phyloP scores from a whole-genome alignment of 768 basidiomycete species.

The Rhizopogon sp. region DNA sequence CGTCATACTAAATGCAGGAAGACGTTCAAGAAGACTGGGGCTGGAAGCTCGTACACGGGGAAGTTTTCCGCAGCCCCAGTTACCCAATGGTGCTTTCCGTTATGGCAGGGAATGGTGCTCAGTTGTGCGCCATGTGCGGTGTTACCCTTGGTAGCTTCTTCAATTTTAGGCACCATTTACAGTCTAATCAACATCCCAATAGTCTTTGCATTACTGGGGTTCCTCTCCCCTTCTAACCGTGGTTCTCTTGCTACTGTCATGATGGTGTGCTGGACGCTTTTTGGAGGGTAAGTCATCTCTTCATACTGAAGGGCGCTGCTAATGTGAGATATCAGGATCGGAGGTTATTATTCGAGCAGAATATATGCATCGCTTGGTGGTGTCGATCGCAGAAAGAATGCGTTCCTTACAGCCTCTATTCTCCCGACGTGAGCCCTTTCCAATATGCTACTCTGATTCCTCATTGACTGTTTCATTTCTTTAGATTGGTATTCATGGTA shows the following conservation, averaged over 20 bases:
- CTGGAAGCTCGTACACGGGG: constrained; percentile 96
- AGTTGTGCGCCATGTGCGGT: constrained; percentile 79
- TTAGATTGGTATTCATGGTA: constrained; percentile 73
- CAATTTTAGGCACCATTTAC: neutral
- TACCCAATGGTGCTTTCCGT: constrained; percentile 77
- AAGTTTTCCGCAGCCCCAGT: constrained; percentile 85
- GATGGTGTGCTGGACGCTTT: constrained; percentile 84
- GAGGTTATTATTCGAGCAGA: constrained; percentile 85
- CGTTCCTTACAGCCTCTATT: constrained; percentile 83
- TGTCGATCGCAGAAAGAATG: constrained; percentile 69
- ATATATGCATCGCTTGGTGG: constrained; percentile 81
- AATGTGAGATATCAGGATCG: constrained; percentile 46
- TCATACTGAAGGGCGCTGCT: neutral
- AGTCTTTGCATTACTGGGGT: constrained; percentile 91
- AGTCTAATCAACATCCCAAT: constrained; percentile 5
- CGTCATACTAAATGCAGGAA: constrained; percentile 44
- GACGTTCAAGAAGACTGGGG: constrained; percentile 98
- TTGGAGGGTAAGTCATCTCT: constrained; percentile 60
- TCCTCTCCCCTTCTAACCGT: constrained; percentile 93
- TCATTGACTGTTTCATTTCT: constrained; percentile 8
- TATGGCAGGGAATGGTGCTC: constrained; percentile 81
- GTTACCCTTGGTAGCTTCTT: constrained; percentile 70
- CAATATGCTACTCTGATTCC: neutral
- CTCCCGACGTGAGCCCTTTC: constrained; percentile 68
- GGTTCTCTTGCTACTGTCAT: constrained; percentile 78